These are phyloP conservation scores for Phytophthora fragariae DNA, from an alignment of 352 stramenopile genomes.

Conservation along the genomic window DNA sequence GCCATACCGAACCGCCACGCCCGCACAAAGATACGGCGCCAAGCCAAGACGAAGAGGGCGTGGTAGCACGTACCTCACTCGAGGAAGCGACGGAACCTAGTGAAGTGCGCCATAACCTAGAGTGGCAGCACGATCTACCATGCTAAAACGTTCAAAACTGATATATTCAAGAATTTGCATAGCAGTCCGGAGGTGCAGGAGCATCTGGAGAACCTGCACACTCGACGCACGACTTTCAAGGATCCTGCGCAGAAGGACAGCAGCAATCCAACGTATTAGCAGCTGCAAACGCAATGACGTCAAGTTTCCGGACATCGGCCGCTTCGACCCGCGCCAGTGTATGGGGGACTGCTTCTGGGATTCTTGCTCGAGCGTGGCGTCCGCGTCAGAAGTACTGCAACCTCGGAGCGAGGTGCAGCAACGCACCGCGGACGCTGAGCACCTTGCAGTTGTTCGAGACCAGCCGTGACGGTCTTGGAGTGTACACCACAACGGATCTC, in stretches of 20 bases:
- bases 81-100: conserved; percentile 4
- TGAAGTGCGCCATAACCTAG: conserved; percentile 11
- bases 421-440: background rate
- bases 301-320: conserved; percentile 4
- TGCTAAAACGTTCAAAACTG: conserved; percentile 1
- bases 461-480: background rate
- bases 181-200: conserved; percentile 10
- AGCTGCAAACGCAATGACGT: conserved; percentile 11
- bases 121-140: conserved; percentile 14
- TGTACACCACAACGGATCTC: conserved; percentile 10
- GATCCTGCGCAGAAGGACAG: conserved; percentile 2
- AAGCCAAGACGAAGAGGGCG: background rate
- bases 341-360: conserved; percentile 5
- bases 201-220: conserved; percentile 1
- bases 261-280: background rate
- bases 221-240: background rate
- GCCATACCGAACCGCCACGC: conserved; percentile 2
- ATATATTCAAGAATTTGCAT: background rate
- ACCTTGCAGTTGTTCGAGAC: conserved; percentile 5
- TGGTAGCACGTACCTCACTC: conserved; percentile 11
- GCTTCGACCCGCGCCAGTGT: conserved; percentile 6
- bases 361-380: background rate
- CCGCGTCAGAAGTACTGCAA: background rate
- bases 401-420: background rate
- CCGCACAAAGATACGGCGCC: conserved; percentile 19